Evolutionary conservation across 2,329 filamentous ascomycete species (phyloP), one percentile per base, ranked within the genome.

Genomic region (Botrytis sinoallii): DNA sequence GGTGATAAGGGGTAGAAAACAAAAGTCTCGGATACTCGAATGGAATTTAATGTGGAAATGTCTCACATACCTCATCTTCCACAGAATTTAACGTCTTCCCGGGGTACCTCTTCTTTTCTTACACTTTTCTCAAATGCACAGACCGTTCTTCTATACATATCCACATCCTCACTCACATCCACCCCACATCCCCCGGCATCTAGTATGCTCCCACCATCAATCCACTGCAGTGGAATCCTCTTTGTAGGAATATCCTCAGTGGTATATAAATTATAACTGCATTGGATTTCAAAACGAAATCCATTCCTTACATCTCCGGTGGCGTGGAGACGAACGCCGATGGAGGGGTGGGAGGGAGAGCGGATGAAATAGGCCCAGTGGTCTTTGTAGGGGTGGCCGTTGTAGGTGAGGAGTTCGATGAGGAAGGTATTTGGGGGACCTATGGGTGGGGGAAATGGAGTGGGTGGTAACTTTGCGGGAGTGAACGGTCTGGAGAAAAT

Each of bases 131-230:
- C 14, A n/a, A 29, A 57, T 9, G 52, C n/a, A 29, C 16, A 4
- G 12, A 57, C 7, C 3, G n/a, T 14, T 29, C n/a, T 18, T 2
- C 14, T 32, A 32, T 18, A 57, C n/a, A 57, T n/a, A 32, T 57
- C 52, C 14, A 16, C 48, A 48, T 25, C 20, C 4, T 8, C 48
- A 46, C 4, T 16, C 6, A 6, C 48, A 32, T 57, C 52, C 52
- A 5, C n/a, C 14, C 3, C 52, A 18, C n/a, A 29, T 8, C 14
- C 2, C n/a, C 0, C n/a, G 2, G 1, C n/a, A 29, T 57, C n/a
- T 5, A 14, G 25, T n/a, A 14, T 16, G n/a, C 12, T 16, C 5
- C 48, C 25, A 12, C 25, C n/a, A 18, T 18, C 7, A 57, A 32
- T 14, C 52, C 52, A 57, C 3, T 29, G n/a, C n/a, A 57, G n/a